A percentile compares a stretch with the other conserved stretches of the same genome.
Conservation (phyloP, 2,329 filamentous ascomycete genomes). For the Ampelomyces quisqualis region DNA sequence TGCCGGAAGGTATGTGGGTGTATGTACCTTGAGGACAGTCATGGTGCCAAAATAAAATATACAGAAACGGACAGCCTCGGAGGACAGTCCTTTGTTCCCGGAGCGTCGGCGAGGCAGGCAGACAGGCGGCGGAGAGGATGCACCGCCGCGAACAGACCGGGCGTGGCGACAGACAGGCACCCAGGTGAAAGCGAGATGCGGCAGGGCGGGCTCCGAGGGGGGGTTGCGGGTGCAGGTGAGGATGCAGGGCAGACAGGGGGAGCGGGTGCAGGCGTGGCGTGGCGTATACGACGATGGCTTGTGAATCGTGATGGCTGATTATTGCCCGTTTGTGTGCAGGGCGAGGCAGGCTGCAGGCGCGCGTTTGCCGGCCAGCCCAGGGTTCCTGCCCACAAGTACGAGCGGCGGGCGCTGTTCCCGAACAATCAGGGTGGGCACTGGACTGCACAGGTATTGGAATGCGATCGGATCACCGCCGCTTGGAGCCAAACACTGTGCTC, state of each 20-base stretch:
- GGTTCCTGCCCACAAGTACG: constrained; percentile 2
- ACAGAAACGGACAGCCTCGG: constrained; percentile 8
- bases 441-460: constrained; percentile 29
- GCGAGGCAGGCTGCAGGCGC: not conserved
- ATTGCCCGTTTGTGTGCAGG: constrained; percentile 12
- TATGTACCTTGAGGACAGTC: constrained; percentile 44
- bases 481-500: constrained; percentile 16
- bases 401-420: constrained; percentile 10
- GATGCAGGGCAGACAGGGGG: constrained; percentile 21
- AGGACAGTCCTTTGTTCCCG: constrained; percentile 16
- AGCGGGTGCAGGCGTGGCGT: too few relatives aligned
- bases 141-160: constrained; percentile 25
- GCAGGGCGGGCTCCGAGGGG: constrained; percentile 14
- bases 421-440: constrained; percentile 25
- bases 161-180: too few relatives aligned
- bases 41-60: constrained; percentile 25
- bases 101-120: constrained; percentile 13
- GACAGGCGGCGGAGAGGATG: constrained; percentile 13
- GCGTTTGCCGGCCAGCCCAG: constrained; percentile 8
- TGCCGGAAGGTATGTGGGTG: too few relatives aligned
- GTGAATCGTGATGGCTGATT: constrained; percentile 5
- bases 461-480: constrained; percentile 23
- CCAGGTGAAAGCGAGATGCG: constrained; percentile 19
- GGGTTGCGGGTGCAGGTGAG: not conserved
- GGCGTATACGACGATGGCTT: too few relatives aligned